Evolutionary conservation across 2,329 filamentous ascomycete genomes (phyloP).

Genomic region (Helotiales sp.): DNA sequence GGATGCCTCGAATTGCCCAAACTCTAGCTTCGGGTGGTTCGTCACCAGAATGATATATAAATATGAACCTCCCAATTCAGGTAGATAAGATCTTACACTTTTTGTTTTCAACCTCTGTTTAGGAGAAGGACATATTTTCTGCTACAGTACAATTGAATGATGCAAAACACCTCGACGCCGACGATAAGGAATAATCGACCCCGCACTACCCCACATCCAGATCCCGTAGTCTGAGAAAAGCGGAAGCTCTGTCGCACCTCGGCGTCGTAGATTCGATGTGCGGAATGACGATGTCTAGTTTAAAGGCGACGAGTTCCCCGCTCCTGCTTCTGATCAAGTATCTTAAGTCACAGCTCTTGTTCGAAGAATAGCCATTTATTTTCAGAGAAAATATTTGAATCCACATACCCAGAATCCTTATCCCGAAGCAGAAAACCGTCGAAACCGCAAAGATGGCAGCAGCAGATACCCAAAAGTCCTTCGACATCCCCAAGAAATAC

Average conservation of each 20-base stretch:
- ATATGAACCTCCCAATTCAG: too few relatives aligned
- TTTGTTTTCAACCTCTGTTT: too few relatives aligned
- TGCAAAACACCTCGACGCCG: neutral
- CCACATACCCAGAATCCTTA: neutral
- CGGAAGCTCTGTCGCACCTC: neutral
- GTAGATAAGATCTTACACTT: too few relatives aligned
- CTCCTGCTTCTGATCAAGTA: neutral
- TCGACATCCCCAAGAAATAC: conserved; percentile 55
- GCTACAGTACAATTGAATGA: too few relatives aligned
- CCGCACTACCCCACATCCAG: conserved; percentile 8
- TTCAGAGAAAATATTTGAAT: neutral
- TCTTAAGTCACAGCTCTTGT: neutral
- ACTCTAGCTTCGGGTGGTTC: too few relatives aligned
- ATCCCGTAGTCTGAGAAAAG: neutral
- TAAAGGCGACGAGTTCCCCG: neutral
- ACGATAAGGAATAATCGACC: conserved; percentile 3
- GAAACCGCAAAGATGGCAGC: conserved; percentile 27
- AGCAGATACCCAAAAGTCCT: conserved; percentile 23
- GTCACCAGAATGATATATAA: too few relatives aligned
- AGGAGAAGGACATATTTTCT: too few relatives aligned
- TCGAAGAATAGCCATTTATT: neutral
- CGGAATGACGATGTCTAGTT: neutral
- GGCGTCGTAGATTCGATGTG: neutral
- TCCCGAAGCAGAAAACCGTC: neutral
- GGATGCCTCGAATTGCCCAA: too few relatives aligned